Evolutionary conservation across 768 basidiomycete species (phyloP).

Genomic region (Cytidiella melzeri): DNA sequence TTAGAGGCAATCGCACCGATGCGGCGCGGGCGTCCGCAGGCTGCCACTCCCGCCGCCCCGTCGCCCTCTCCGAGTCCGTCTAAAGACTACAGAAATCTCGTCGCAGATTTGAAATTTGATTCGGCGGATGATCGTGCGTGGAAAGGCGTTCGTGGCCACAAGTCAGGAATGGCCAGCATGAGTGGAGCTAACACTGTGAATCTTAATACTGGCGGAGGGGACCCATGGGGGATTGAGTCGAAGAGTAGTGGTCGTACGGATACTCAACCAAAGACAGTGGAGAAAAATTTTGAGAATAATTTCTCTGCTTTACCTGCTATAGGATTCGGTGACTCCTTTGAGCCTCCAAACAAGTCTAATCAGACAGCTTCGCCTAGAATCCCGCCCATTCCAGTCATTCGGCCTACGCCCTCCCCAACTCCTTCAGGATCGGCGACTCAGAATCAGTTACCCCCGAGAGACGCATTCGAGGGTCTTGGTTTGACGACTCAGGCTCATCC

Average conservation of each 20-base stretch:
- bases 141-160: slow-evolving; percentile 20
- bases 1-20: slow-evolving; percentile 76
- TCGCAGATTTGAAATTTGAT: slow-evolving; percentile 23
- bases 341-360: slow-evolving; percentile 21
- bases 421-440: slow-evolving; percentile 15
- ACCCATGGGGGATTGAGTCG: slow-evolving; percentile 23
- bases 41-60: slow-evolving; percentile 6
- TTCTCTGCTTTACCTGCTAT: slow-evolving; percentile 17
- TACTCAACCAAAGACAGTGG: slow-evolving; percentile 5
- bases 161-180: slow-evolving; percentile 21
- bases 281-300: slow-evolving; percentile 18
- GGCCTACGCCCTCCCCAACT: slow-evolving; percentile 12
- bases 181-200: slow-evolving; percentile 11
- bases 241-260: slow-evolving; percentile 5
- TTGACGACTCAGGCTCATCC: slow-evolving; percentile 41
- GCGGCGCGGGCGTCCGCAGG: slow-evolving; percentile 60
- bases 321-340: slow-evolving; percentile 61
- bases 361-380: slow-evolving; percentile 5
- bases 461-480: slow-evolving; percentile 78
- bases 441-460: slow-evolving; percentile 31
- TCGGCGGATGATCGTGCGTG: slow-evolving; percentile 24
- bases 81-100: slow-evolving; percentile 13
- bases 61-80: slow-evolving; percentile 25
- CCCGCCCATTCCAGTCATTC: slow-evolving; percentile 16
- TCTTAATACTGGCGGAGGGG: slow-evolving; percentile 18